A percentile compares a stretch with the other conserved stretches of the same genome.
Evolutionary conservation across 306 rosid genomes (phyloP).

Genomic region (Lablab purpureus): DNA sequence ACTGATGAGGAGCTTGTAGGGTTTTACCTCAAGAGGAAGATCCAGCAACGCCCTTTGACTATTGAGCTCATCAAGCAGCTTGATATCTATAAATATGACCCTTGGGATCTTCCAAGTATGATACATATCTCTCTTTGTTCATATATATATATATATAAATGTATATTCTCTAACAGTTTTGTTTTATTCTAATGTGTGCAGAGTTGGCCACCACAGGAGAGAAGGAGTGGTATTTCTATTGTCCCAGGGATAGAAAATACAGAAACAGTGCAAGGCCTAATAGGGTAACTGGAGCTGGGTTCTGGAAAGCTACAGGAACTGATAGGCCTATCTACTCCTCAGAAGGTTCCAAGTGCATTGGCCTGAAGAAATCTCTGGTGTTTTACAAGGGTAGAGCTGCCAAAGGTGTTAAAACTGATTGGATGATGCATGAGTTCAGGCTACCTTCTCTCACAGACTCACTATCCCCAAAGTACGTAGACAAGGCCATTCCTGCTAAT

Average conservation of each 20-base stretch:
- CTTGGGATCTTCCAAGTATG: constrained; percentile 99
- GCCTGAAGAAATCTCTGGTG: constrained; percentile 88
- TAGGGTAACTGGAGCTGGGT: constrained; percentile 91
- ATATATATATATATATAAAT: not conserved
- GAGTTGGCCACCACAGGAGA: constrained; percentile 85
- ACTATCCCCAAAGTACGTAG: constrained; percentile 58
- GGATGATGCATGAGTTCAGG: constrained; percentile 99
- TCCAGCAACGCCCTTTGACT: constrained; percentile 78
- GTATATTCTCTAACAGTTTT: constrained; percentile 2
- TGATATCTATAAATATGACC: constrained; percentile 92
- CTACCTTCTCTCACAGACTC: constrained; percentile 72
- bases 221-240: constrained; percentile 94
- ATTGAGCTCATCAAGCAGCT: constrained; percentile 91
- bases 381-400: constrained; percentile 96
- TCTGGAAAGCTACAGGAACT: constrained; percentile 97
- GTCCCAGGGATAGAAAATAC: constrained; percentile 93
- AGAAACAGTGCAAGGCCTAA: constrained; percentile 95
- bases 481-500: constrained; percentile 70
- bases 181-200: constrained; percentile 42
- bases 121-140: not conserved
- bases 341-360: constrained; percentile 86
- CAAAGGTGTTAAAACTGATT: constrained; percentile 86
- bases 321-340: constrained; percentile 88
- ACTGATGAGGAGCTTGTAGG: constrained; percentile 98
- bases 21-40: constrained; percentile 85